Conservation (phyloP, 2,329 filamentous ascomycete genomes). For the Colletotrichum magnum region DNA sequence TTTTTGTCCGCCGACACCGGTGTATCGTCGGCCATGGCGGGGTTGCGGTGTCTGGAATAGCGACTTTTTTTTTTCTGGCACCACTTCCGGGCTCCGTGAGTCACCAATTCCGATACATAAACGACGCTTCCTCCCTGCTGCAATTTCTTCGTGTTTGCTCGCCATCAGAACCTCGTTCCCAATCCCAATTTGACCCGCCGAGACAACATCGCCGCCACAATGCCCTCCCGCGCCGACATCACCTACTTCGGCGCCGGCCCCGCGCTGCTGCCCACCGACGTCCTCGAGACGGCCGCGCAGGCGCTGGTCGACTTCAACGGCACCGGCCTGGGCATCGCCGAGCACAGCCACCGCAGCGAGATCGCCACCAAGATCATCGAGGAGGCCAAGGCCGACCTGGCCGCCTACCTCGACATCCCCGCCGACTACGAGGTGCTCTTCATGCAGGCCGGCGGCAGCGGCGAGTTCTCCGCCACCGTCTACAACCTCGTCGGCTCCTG, state of each 20-base stretch:
- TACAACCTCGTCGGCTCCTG: constrained; percentile 89
- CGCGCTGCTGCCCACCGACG: constrained; percentile 84
- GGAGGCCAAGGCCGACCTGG: constrained; percentile 81
- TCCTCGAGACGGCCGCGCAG: constrained; percentile 82
- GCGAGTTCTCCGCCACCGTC: constrained; percentile 85
- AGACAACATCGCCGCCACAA: constrained; percentile 48
- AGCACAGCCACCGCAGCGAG: constrained; percentile 90
- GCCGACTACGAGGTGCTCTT: constrained; percentile 90
- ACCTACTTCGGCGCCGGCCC: constrained; percentile 93
- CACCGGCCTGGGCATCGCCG: constrained; percentile 86
- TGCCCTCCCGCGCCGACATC: constrained; percentile 82
- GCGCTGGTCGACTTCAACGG: constrained; percentile 86
- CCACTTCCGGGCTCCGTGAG: constrained; percentile 26
- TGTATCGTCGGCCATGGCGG: constrained; percentile 36
- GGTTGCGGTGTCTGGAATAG: constrained; percentile 38
- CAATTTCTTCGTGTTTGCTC: background rate
- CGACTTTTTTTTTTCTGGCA: constrained; percentile 34
- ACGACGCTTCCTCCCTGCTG: background rate
- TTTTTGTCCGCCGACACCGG: constrained; percentile 30
- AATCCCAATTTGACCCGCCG: constrained; percentile 5
- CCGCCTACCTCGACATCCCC: constrained; percentile 83
- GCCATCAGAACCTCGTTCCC: background rate
- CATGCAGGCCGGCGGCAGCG: constrained; percentile 88
- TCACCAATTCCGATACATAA: constrained; percentile 25
- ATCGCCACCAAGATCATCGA: constrained; percentile 85